Conservation (phyloP, 352 stramenopile genomes). For the Phytophthora citricola region DNA sequence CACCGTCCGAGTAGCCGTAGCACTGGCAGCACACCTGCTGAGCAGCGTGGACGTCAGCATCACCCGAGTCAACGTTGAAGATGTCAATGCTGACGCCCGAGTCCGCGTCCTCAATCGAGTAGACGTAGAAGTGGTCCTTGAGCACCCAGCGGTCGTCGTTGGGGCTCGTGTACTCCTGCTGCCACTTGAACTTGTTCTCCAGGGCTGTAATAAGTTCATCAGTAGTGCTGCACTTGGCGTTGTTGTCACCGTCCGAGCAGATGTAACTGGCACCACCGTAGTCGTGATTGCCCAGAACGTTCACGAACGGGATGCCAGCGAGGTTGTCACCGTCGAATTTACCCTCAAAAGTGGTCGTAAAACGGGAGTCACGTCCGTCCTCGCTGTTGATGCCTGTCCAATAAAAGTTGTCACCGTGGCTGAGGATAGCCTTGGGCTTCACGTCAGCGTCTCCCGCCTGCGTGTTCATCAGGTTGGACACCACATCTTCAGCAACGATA, state of each 20-base stretch:
- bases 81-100: constrained; percentile 68
- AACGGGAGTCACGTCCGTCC: constrained; percentile 54
- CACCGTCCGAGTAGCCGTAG: constrained; percentile 59
- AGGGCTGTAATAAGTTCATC: constrained; percentile 41
- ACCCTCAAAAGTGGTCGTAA: constrained; percentile 63
- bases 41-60: constrained; percentile 60
- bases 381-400: constrained; percentile 66
- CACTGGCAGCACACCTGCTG: constrained; percentile 70
- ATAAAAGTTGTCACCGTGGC: constrained; percentile 81
- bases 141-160: constrained; percentile 68
- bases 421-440: constrained; percentile 64
- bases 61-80: constrained; percentile 72
- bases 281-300: constrained; percentile 77
- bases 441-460: constrained; percentile 45
- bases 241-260: constrained; percentile 45
- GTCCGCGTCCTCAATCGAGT: constrained; percentile 44
- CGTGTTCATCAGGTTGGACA: constrained; percentile 71
- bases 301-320: constrained; percentile 60
- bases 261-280: constrained; percentile 71
- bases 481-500: constrained; percentile 68
- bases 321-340: constrained; percentile 62
- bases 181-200: constrained; percentile 61
- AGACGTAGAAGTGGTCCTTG: constrained; percentile 67
- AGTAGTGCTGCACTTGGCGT: constrained; percentile 35
- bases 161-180: constrained; percentile 56